Conservation (phyloP, 495 filamentous ascomycete genomes). For the Annulohypoxylon bovei region DNA sequence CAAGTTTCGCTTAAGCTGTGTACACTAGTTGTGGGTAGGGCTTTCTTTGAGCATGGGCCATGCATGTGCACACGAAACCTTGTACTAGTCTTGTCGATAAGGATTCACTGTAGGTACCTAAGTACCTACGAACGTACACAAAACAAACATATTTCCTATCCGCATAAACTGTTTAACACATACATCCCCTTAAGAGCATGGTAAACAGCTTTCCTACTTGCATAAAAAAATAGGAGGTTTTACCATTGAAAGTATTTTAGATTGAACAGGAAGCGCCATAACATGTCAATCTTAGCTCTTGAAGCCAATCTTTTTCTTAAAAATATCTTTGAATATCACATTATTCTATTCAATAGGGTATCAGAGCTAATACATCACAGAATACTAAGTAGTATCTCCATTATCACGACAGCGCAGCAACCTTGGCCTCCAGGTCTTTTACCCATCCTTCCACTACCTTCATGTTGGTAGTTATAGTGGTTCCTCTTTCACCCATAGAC, state of each 20-base stretch:
- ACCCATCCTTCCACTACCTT: constrained; percentile 88
- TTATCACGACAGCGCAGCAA: constrained; percentile 63
- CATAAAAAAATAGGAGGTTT: not conserved
- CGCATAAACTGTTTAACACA: not conserved
- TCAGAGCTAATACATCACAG: constrained; percentile 21
- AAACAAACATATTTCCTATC: not conserved
- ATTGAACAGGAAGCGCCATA: no score
- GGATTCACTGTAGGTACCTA: not conserved
- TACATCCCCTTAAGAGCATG: not conserved
- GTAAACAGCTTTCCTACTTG: not conserved
- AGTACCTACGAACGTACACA: not conserved
- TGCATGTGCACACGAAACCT: no score
- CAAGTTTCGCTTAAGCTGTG: constrained; percentile 37
- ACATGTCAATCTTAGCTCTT: no score
- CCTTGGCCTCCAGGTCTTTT: constrained; percentile 80
- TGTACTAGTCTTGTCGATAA: constrained; percentile 26
- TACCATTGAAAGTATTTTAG: no score
- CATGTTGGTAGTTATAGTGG: constrained; percentile 78
- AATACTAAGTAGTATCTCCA: not conserved
- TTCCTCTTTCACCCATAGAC: constrained; percentile 73
- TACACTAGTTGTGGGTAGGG: constrained; percentile 43
- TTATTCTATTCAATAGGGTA: constrained; percentile 29
- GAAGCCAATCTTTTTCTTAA: not conserved
- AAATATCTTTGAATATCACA: not conserved
- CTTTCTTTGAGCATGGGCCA: constrained; percentile 39